Percentiles rank a stretch among this genome's conserved stretches.
phyloP scores from a whole-genome alignment of 2,329 filamentous ascomycete species.

The Nannizziopsis barbatae region DNA sequence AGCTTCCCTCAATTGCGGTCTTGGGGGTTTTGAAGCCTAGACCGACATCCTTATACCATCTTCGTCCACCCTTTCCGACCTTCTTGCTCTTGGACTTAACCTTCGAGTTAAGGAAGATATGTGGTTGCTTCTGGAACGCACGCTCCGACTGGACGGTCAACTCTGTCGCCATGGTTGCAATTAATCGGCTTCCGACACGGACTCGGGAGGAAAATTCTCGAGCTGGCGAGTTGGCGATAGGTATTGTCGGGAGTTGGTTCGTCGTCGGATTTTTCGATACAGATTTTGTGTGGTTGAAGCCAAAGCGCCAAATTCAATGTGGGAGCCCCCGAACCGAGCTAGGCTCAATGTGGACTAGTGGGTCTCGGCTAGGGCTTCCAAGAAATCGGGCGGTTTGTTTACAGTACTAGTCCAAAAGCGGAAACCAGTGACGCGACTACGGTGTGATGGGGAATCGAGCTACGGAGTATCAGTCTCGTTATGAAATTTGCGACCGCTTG shows the following conservation, averaged over 20 bases:
- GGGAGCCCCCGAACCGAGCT: constrained; percentile 29
- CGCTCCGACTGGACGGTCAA: constrained; percentile 99
- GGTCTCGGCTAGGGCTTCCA: constrained; percentile 34
- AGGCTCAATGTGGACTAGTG: constrained; percentile 24
- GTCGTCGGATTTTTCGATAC: constrained; percentile 15
- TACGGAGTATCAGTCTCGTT: neutral
- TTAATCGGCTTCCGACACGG: constrained; percentile 33
- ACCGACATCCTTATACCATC: constrained; percentile 99
- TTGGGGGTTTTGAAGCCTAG: constrained; percentile 98
- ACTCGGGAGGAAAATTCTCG: constrained; percentile 26
- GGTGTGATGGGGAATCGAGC: neutral
- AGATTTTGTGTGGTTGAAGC: constrained; percentile 29
- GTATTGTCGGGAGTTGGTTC: constrained; percentile 12
- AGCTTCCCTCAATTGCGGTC: constrained; percentile 95
- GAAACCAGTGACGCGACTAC: constrained; percentile 26
- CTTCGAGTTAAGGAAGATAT: constrained; percentile 99
- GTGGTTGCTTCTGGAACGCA: constrained; percentile 99
- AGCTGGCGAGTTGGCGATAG: constrained; percentile 22
- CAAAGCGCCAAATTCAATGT: constrained; percentile 26
- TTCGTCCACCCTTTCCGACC: constrained; percentile 82
- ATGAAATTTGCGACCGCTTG: neutral
- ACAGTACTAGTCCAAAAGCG: constrained; percentile 25
- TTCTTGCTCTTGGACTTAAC: constrained; percentile 66
- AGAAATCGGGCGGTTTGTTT: no score
- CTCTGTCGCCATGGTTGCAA: constrained; percentile 84